Evolutionary conservation across 139 green algal genomes (phyloP), one percentile per base, ranked within the genome.

Genomic region (Tetraselmis striata): DNA sequence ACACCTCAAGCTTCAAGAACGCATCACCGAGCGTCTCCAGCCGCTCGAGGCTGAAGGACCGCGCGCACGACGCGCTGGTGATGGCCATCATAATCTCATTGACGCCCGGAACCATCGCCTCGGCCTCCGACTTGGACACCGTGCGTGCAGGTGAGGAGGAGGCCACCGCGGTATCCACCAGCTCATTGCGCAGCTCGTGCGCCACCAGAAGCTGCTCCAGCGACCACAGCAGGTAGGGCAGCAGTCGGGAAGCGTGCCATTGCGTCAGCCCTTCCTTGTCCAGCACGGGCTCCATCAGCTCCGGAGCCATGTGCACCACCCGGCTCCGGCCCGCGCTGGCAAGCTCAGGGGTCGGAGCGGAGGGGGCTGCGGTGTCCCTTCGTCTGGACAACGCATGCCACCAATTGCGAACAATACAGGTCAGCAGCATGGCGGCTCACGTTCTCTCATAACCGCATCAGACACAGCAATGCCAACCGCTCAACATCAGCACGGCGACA

Each of bases 1-100:
- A 67, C 11, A 67, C 45, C 18, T 67, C 45, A 67, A 67, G 45
- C 80, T 91, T 91, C 28, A 91, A 31, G 32, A 87, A 89, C 0
- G 81, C 86, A 30, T 91, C 88, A 0, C 88, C 88, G 80, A 91
- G 82, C 5, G 79, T 86, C 84, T 91, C 88, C 76, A 90, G 79
- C 23, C 79, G 80, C 78, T 91, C 85, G 28, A 88, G 88, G 83
- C 75, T 78, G 75, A 32, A 76, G 30, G 67, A 11, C n/a, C 88
- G 77, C 77, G 82, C 67, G 24, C 86, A 88, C 0, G 82, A 83
- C 1, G 58, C 67, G 26, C 81, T 79, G 27, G 86, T 91, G 75
- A 91, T 32, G 0, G 88, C 86, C 32, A 87, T 32, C 29, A 82
- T 23, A 59, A 91, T 30, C 28, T 81, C 76, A 58, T 67, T 31